Evolutionary conservation across 495 filamentous ascomycete species (phyloP), one percentile per base, ranked within the genome.

Genomic region (Penicillium silybi): DNA sequence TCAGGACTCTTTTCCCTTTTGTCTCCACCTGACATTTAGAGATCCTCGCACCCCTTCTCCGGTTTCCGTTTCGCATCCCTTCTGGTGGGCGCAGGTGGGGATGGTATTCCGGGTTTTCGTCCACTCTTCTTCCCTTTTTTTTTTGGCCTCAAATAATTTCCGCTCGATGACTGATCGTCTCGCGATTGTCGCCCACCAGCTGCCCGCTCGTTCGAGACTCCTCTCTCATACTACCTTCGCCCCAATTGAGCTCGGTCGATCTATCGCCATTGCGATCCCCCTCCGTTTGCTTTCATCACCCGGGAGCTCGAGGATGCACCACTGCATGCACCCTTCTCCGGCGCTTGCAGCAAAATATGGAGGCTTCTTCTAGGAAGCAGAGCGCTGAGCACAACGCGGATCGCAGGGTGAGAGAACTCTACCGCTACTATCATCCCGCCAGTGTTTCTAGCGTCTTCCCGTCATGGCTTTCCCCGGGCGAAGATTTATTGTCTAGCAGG

Each of bases 361-460:
- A 58, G 27, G 26, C n/a, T 44, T n/a, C 40, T n/a, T 41, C 46
- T 43, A 49, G 22, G 41, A 20, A 48, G 17, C 64, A 67, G 22
- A 32, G 29, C 29, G 4, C 4, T 32, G 29, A 10, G 8, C 29
- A 32, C 44, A 51, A 34, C 10, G 57, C 52, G 16, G 60, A 66
- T 41, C 66, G 64, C 19, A 54, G 70, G 16, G 60, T 65, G 44
- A 65, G 63, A 23, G 72, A 75, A 42, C 57, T 75, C n/a, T 71
- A 67, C 50, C 71, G 68, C 41, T 75, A 70, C 46, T 75, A 69
- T 41, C 62, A 65, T 35, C 72, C 72, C 23, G 49, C 50, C 6
- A 34, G 39, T 16, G 41, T 57, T n/a, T 18, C 51, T 9, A 44
- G 43, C 26, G 15, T 55, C 6, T 46, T 65, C 13, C 57, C 65